Base-by-base conservation (phyloP, 2,329 filamentous ascomycete genomes). In the Penicillium digitatum region DNA sequence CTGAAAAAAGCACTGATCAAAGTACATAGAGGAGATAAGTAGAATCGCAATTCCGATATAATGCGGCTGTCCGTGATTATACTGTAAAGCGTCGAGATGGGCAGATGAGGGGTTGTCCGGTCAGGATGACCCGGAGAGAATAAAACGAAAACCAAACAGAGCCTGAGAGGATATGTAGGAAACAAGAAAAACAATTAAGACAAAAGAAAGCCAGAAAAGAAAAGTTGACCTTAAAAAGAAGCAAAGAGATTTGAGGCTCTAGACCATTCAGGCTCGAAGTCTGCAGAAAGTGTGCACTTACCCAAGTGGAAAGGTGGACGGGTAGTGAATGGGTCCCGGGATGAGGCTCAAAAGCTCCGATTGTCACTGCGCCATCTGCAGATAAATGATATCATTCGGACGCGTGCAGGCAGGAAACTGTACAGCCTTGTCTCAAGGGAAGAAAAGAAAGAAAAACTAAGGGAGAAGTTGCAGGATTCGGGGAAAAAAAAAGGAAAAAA, bases 261-360 rank as follows among this genome's bases (percentile, higher is more conserved):
- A 34, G 40, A 52, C 31, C 22, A 27, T 12, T 10, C 20, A 40
- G 9, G 9, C 43, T 48, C 24, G 14, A 52, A 14, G 34, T 20
- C 48, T 39, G 52, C 52, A 55, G 52, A 52, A 46, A 55, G 38
- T 40, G 38, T 40, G 39, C 38, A 54, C 52, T 50, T 54, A 54
- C 52, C 39, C 39, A 55, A 55, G 47, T 12, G 42, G 42, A 56
- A 56, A 43, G 54, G 54, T 56, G 43, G 37, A 40, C 49, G 48
- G 49, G 54, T 52, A 52, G 49, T 43, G 14, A 46, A 42, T 47
- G 49, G 54, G 56, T 56, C 38, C 48, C 47, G 37, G 48, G 40
- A 55, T 63, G 63, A 65, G 60, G 64, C 64, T 66, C 61, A 66
- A 60, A 47, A 44, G 31, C 40, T 51, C 47, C 52, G 32, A 54